Evolutionary conservation across 805 yeast species (phyloP), one percentile per base, ranked within the genome.

Genomic region (Kluyveromyces aestuarii): DNA sequence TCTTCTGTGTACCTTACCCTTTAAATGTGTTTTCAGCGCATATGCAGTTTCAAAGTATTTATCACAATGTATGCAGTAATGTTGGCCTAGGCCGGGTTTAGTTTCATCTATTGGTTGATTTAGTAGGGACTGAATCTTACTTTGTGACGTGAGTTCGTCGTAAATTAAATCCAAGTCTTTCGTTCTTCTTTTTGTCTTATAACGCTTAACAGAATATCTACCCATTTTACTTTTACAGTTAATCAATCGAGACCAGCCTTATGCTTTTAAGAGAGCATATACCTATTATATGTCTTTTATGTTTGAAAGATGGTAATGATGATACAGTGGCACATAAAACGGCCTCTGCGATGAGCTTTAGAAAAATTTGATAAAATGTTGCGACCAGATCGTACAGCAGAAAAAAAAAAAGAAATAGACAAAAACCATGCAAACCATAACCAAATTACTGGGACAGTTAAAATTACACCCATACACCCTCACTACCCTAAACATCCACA

Each of bases 71-170:
- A 93, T 75, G 68, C 98, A 93, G 67, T 87, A 93, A 67, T 79
- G 84, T 68, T 93, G 98, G 14, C 96, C 99, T 55, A 93, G 70
- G 1, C 99, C 99, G 1, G 97, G 90, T 62, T 84, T 83, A 41
- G 81, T 79, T 69, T 91, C 98, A 66, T 91, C 96, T 49, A 86
- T 66, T 6, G 87, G 85, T 67, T 91, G 98, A 63, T 85, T 82
- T 62, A 86, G 77, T 49, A 89, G 72, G 40, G 74, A 71, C 48
- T 74, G 66, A 48, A 88, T 82, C n/a, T 82, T 70, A 37, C 81
- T 84, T 38, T 76, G 73, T 3, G 80, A 67, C 2, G 83, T 71
- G 46, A 93, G 67, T 61, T 93, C 99, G 37, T 79, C 73, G 60
- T 84, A 79, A 51, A 93, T 84, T 59, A 82, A 78, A 62, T 93